Base-by-base conservation (phyloP, 2,329 filamentous ascomycete species). In the Fusarium graminum region DNA sequence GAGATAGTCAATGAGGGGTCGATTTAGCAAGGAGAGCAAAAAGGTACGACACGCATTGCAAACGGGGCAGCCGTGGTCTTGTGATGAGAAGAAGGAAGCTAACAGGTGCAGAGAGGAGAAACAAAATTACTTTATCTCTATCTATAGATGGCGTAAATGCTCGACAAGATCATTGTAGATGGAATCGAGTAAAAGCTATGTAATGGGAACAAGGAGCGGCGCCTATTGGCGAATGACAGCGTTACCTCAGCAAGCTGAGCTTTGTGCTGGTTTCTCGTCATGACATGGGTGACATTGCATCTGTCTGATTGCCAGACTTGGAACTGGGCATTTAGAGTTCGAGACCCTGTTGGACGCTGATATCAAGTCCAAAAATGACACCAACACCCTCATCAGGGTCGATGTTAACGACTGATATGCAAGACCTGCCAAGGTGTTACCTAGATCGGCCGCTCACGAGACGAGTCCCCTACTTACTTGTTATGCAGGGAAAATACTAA, bases 111-210 rank as follows among this genome's bases (percentile, higher is more conserved):
- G 61, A 56, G 38, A 59, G 46, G 44, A 50, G 59, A 67, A 66
- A 52, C 52, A 53, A 45, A 61, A 46, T 42, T 63, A 46, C 45
- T 45, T 9, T 28, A 41, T n/a, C 19, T 45, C 30, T 51, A 58
- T 61, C 55, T 52, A 51, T 32, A 50, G 47, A 32, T 44, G 30
- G 28, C 8, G 11, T 29, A 29, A 29, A 29, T 29, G 8, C 9
- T 25, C 26, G 28, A 34, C 38, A 58, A 55, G 49, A 60, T 59
- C 34, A 32, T 45, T 63, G 59, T 73, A 69, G 70, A 39, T 73
- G 71, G 39, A 73, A 73, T 73, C 67, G 71, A 63, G 71, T 73
- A 73, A 73, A 58, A 69, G 56, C 71, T 73, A 73, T 69, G 71
- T 73, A 73, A 73, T 73, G 45, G 52, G 62, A 73, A 72, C 51